Base-by-base conservation (phyloP, 306 rosid genomes). In the Quercus mongolica region DNA sequence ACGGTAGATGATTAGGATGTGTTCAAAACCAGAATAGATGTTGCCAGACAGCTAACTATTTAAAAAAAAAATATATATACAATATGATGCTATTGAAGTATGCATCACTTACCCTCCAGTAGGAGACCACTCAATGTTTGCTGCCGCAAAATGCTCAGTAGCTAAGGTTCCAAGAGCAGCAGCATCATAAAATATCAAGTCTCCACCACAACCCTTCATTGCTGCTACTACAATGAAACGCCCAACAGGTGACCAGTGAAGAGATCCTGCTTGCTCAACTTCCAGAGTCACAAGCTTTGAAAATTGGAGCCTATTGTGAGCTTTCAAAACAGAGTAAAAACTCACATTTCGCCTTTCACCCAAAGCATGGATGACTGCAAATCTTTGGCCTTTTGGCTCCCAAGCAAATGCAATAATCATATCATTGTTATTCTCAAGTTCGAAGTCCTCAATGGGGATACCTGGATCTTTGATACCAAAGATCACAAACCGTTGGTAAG, bases 301-400 rank as follows among this genome's bases (percentile, higher is more conserved):
- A 71, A 93, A 90, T 26, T 94, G 91, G 70, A 94, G 94, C 46
- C 89, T 76, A 73, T 90, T 74, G 78, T 89, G 88, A 76, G 88
- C 81, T 77, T 87, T 86, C 49, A 90, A 86, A 97, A 93, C 88
- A 0, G 92, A 84, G 85, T 90, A 93, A 73, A 93, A 86, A 71
- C 93, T 93, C 33, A 93, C 64, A 77, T 93, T 94, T 35, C 94
- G 98, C 86, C 86, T 91, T 4, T 97, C 97, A 83, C 79, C 86
- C 81, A 91, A 97, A 73, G 97, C 96, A 69, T 93, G 98, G 80
- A 93, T 93, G 74, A 93, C 86, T 0, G 84, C 94, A 79, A 93
- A 93, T 77, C 97, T 85, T 52, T 91, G 97, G 69, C 98, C 94
- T 77, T 93, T 93, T 4, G 98, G 98, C 87, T 93, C 97, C 98